A percentile compares a stretch with the other conserved stretches of the same genome.
Evolutionary conservation across 306 rosid genomes (phyloP).

Genomic region (Dalbergia oliveri): DNA sequence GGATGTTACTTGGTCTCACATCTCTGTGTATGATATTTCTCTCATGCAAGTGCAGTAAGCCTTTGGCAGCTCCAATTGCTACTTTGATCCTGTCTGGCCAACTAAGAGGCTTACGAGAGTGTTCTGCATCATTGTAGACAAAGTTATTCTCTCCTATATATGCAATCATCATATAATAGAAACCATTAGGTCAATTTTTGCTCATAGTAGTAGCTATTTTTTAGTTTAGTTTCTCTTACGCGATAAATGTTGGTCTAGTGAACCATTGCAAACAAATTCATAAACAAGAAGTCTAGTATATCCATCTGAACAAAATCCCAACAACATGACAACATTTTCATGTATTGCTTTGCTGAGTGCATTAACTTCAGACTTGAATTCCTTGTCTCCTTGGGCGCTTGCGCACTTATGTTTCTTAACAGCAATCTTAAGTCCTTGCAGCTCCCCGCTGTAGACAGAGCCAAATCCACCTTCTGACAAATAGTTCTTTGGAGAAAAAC

Average conservation of each 20-base stretch:
- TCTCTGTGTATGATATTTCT: too few relatives aligned
- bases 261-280: conserved; percentile 78
- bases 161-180: neutral
- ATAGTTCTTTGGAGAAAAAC: conserved; percentile 59
- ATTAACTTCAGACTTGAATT: conserved; percentile 76
- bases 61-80: too few relatives aligned
- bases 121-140: too few relatives aligned
- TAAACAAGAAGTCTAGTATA: conserved; percentile 72
- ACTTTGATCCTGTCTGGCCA: too few relatives aligned
- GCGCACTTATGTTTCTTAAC: conserved; percentile 69
- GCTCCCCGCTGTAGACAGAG: conserved; percentile 63
- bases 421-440: conserved; percentile 65
- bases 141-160: too few relatives aligned
- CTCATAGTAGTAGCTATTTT: neutral
- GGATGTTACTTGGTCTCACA: too few relatives aligned
- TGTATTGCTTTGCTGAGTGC: conserved; percentile 78
- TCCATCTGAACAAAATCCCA: conserved; percentile 81
- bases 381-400: conserved; percentile 71
- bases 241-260: conserved; percentile 74
- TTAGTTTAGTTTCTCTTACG: conserved; percentile 52
- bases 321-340: conserved; percentile 70
- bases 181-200: neutral
- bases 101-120: too few relatives aligned
- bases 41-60: too few relatives aligned
- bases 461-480: conserved; percentile 91